Base-by-base conservation (phyloP, 1,284 basidiomycete genomes). In the Butyriboletus appendiculatus region DNA sequence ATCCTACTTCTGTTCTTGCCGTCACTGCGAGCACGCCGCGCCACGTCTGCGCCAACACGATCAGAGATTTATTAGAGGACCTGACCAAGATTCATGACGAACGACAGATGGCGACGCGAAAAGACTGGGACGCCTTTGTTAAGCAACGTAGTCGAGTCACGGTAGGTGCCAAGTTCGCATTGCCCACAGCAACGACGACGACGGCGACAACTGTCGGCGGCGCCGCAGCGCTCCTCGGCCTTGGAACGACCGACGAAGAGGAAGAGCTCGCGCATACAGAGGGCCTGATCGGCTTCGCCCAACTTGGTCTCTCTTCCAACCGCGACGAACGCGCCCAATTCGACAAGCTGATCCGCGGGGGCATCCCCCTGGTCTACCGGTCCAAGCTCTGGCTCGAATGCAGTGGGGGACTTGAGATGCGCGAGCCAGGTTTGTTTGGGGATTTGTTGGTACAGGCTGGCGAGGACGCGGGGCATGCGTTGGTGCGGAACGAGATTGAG, bases 341-440 rank as follows among this genome's bases (percentile, higher is more conserved):
- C 60, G 85, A 88, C 53, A 75, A 84, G 49, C 76, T 99, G 3
- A 85, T 96, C 24, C 76, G 92, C 48, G 81, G 77, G 45, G 97
- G 97, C 0, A 90, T 98, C 22, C 96, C 96, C 9, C 79, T 98
- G 26, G 83, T 82, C 35, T 96, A 96, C 66, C 82, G 96, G 9
- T 80, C 89, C 28, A 94, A 96, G 67, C 81, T 94, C 38, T 96
- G 94, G 92, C 73, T 90, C 52, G 96, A 99, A 74, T 97, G 93
- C 68, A 93, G 89, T 55, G 94, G 95, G 1, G 95, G 90, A 1
- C 77, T 92, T 62, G 95, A 98, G 69, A 87, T 95, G 75, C 84
- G 86, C 53, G 94, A 98, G 63, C 96, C 96, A 0, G 96, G 97
- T 3, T 73, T 92, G 55, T 99, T 98, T 69, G 79, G 83, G 48